Percentiles rank a stretch among this genome's conserved stretches.
Conservation (phyloP, 1,139 yeast genomes). For the Geotrichum candidum region DNA sequence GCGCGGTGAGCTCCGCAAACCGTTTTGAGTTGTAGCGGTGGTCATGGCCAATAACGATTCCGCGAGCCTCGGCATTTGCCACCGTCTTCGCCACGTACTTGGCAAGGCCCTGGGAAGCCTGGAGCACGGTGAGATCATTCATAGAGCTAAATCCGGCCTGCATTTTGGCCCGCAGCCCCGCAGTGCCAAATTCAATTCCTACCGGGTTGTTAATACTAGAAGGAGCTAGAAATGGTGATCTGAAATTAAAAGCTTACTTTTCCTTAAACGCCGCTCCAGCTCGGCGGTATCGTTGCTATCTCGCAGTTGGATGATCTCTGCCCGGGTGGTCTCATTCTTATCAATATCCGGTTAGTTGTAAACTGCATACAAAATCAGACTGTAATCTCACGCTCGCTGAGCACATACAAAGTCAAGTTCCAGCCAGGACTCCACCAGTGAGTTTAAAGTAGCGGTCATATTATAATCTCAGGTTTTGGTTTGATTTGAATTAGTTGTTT, state of each 20-base stretch:
- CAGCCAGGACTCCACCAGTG: constrained; percentile 13
- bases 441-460: constrained; percentile 7
- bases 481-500: neutral
- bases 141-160: constrained; percentile 84
- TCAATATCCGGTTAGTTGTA: constrained; percentile 10
- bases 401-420: constrained; percentile 15
- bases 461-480: neutral
- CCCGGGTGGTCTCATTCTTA: constrained; percentile 47
- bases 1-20: constrained; percentile 74
- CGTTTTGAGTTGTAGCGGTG: constrained; percentile 75
- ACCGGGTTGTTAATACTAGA: neutral
- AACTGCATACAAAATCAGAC: neutral
- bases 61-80: constrained; percentile 34
- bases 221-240: neutral
- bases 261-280: constrained; percentile 47
- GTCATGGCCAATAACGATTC: constrained; percentile 83
- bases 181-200: constrained; percentile 85
- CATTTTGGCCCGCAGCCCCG: constrained; percentile 83
- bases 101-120: constrained; percentile 89
- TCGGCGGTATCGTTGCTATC: constrained; percentile 39
- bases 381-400: neutral
- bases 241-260: constrained; percentile 21
- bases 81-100: constrained; percentile 45
- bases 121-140: constrained; percentile 85
- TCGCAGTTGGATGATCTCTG: constrained; percentile 51